Evolutionary conservation across 2,329 filamentous ascomycete genomes (phyloP), one percentile per base, ranked within the genome.

Genomic region (Laburnicola sp.): DNA sequence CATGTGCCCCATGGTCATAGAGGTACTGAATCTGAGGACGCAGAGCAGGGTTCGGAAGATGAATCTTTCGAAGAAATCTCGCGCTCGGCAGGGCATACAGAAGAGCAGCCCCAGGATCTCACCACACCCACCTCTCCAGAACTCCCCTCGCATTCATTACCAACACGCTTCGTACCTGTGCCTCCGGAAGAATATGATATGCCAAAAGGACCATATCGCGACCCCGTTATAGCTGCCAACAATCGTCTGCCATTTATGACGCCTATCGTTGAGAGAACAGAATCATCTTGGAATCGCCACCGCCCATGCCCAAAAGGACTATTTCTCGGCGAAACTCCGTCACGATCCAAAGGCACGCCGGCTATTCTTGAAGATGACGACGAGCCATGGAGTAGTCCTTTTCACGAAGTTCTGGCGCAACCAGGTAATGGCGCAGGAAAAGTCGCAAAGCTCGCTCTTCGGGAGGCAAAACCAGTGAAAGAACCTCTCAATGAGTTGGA

Each of bases 221-320:
- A 96, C 72, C 84, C 90, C 66, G 82, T 77, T 31, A 82, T 91
- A 70, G 81, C 87, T 72, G 91, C 91, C 53, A 95, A 97, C 65
- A 96, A 92, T 73, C 87, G 92, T 48, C 79, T 97, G 7, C 94
- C 93, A 2, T 99, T 97, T 71, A 97, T 99, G 94, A 99, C 94
- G 0, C 94, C 94, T 1, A 99, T 99, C 59, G 93, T 94, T 1
- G 94, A 99, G 73, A 86, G 91, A 63, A 99, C 94, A 0, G 94
- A 99, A 73, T 88, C 86, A 8, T 97, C 76, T 97, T 4, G 87
- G 87, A 31, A 63, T 71, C 45, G 66, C 64, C 36, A 74, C 71
- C 26, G 63, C 59, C 45, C 63, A 62, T 45, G 80, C 83, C 45
- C 74, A 79, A 58, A 82, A 82, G 70, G 81, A 81, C 58, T 82